Percentiles rank a stretch among this genome's conserved stretches.
These are phyloP conservation scores for Monilinia laxa DNA, from an alignment of 2,329 filamentous ascomycete genomes.

Conservation along the genomic window DNA sequence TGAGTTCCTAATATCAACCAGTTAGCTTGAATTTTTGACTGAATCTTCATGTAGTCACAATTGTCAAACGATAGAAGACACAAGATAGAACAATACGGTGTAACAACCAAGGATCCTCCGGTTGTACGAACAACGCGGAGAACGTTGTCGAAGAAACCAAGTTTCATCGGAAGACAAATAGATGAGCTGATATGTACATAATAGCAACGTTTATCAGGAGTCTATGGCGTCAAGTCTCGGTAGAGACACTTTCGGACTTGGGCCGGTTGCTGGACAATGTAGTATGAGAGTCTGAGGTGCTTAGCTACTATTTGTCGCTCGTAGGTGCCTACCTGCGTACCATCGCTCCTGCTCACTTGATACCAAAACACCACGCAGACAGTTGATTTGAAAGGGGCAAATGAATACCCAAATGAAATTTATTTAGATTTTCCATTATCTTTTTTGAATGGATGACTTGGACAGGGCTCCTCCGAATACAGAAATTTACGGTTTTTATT, in stretches of 20 bases:
- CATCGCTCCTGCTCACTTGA: conserved; percentile 6
- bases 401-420: conserved; percentile 6
- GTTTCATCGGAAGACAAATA: not conserved
- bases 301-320: not conserved
- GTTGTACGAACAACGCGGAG: conserved; percentile 12
- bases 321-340: conserved; percentile 4
- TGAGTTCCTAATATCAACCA: conserved; percentile 28
- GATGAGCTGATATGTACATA: conserved; percentile 16
- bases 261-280: not conserved
- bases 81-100: conserved; percentile 13
- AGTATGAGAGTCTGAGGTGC: not conserved
- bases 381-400: not conserved
- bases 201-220: conserved; percentile 25
- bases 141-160: conserved; percentile 1
- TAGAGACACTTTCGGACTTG: conserved; percentile 1
- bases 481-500: not conserved
- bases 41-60: conserved; percentile 49
- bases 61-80: conserved; percentile 61
- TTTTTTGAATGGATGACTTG: conserved; percentile 15
- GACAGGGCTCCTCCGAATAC: not conserved
- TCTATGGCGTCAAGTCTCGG: conserved; percentile 28
- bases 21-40: not conserved
- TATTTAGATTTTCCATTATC: not conserved
- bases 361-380: not conserved
- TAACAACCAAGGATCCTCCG: conserved; percentile 17